Evolutionary conservation across 176 grass and related monocot genomes (phyloP).

Genomic region (Juncus effusus): DNA sequence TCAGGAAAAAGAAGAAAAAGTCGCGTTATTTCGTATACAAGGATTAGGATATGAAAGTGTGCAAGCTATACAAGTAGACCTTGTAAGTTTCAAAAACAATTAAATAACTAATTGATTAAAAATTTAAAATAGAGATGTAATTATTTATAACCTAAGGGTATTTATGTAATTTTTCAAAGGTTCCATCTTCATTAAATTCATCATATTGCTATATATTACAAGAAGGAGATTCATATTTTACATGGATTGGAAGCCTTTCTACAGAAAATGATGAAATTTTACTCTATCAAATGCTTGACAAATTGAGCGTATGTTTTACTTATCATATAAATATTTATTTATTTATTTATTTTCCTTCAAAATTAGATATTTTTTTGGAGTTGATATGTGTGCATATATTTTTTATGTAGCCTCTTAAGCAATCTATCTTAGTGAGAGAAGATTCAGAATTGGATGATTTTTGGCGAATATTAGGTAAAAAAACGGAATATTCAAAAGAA

Average conservation of each 20-base stretch:
- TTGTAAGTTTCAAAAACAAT: slow-evolving; percentile 47
- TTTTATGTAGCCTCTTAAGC: slow-evolving; percentile 54
- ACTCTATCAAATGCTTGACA: slow-evolving; percentile 53
- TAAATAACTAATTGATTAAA: not conserved
- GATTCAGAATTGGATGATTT: slow-evolving; percentile 71
- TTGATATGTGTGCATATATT: slow-evolving; percentile 8
- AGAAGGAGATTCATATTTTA: slow-evolving; percentile 48
- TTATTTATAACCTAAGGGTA: no score
- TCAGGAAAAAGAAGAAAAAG: slow-evolving; percentile 43
- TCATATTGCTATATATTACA: slow-evolving; percentile 81
- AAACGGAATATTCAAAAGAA: slow-evolving; percentile 59
- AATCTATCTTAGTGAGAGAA: slow-evolving; percentile 59
- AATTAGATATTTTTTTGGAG: not conserved
- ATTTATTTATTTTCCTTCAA: not conserved
- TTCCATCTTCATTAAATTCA: slow-evolving; percentile 58
- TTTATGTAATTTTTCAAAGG: slow-evolving; percentile 31
- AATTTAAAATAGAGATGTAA: not conserved
- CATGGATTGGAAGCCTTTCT: slow-evolving; percentile 62
- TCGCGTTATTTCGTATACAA: slow-evolving; percentile 74
- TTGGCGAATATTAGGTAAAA: slow-evolving; percentile 68
- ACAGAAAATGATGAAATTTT: slow-evolving; percentile 50
- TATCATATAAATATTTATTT: not conserved
- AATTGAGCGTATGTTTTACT: slow-evolving; percentile 50
- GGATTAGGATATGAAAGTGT: slow-evolving; percentile 59
- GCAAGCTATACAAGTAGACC: slow-evolving; percentile 78